Conservation (phyloP, 1,139 yeast species). For the Meyerozyma guilliermondii region DNA sequence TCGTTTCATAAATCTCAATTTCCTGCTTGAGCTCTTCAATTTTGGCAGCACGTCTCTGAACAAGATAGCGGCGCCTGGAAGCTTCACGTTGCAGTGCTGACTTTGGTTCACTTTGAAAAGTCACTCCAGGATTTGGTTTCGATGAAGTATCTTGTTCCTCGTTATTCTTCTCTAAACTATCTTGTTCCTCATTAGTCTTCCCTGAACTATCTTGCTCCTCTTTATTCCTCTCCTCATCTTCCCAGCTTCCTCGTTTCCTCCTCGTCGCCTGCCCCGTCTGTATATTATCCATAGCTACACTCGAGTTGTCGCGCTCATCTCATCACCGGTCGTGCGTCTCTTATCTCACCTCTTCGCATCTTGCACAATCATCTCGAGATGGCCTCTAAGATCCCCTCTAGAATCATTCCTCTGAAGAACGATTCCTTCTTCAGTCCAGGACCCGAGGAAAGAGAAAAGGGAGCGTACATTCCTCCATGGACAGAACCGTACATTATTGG, state of each 20-base stretch:
- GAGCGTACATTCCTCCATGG: slow-evolving; percentile 82
- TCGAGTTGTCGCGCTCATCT: background rate
- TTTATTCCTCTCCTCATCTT: slow-evolving; percentile 9
- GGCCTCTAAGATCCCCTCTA: background rate
- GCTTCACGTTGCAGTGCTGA: background rate
- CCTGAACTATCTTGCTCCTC: slow-evolving; percentile 4
- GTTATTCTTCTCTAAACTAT: too few species aligned
- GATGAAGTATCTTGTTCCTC: too few species aligned
- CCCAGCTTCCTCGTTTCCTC: slow-evolving; percentile 10
- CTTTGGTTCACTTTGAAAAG: background rate
- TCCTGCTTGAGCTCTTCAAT: slow-evolving; percentile 27
- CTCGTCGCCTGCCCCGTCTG: slow-evolving; percentile 18
- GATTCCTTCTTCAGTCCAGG: slow-evolving; percentile 1
- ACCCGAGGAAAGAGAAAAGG: background rate
- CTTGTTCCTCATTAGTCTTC: too few species aligned
- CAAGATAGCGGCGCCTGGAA: slow-evolving; percentile 25
- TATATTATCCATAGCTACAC: slow-evolving; percentile 4
- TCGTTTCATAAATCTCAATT: slow-evolving; percentile 42
- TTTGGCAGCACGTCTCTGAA: slow-evolving; percentile 23
- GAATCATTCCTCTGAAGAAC: slow-evolving; percentile 1
- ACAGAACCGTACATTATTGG: slow-evolving; percentile 93
- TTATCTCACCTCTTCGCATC: background rate
- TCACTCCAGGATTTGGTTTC: background rate
- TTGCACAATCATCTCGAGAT: background rate
- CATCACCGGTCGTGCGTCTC: background rate